A percentile compares a stretch with the other conserved stretches of the same genome.
Evolutionary conservation across 805 yeast genomes (phyloP).

Genomic region (Cyberlindnera sargentensis): DNA sequence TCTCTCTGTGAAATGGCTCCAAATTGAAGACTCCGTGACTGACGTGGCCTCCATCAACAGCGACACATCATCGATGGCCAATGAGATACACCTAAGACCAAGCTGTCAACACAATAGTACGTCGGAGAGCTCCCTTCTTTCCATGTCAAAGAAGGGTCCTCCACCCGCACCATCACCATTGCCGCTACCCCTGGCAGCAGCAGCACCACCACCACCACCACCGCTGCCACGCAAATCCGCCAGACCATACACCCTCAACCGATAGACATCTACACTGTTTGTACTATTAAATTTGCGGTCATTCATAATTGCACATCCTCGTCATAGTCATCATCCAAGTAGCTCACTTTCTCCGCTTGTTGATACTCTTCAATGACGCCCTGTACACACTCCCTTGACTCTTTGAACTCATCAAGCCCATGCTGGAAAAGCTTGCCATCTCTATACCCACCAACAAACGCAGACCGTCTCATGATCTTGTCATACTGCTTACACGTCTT

Average conservation of each 20-base stretch:
- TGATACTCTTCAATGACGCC: slow-evolving; percentile 73
- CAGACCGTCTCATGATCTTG: slow-evolving; percentile 67
- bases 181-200: no score
- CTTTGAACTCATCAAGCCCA: slow-evolving; percentile 62
- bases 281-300: no score
- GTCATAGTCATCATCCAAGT: slow-evolving; percentile 34
- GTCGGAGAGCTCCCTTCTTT: slow-evolving; percentile 31
- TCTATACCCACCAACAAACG: slow-evolving; percentile 74
- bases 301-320: slow-evolving; percentile 18
- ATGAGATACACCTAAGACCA: background rate
- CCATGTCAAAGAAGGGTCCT: slow-evolving; percentile 27
- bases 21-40: background rate
- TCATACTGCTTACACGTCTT: slow-evolving; percentile 74
- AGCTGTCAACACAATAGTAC: slow-evolving; percentile 4
- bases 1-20: slow-evolving; percentile 25
- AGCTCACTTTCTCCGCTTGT: slow-evolving; percentile 52
- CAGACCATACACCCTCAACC: background rate
- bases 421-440: slow-evolving; percentile 33
- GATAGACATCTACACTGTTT: background rate
- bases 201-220: slow-evolving; percentile 25
- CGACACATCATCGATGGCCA: slow-evolving; percentile 5
- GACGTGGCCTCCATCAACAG: slow-evolving; percentile 3
- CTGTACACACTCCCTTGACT: slow-evolving; percentile 68
- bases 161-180: slow-evolving; percentile 27
- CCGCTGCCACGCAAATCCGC: background rate